Evolutionary conservation across 257 asterid genomes (phyloP), one percentile per base, ranked within the genome.

Genomic region (Solanum pinnatisectum): DNA sequence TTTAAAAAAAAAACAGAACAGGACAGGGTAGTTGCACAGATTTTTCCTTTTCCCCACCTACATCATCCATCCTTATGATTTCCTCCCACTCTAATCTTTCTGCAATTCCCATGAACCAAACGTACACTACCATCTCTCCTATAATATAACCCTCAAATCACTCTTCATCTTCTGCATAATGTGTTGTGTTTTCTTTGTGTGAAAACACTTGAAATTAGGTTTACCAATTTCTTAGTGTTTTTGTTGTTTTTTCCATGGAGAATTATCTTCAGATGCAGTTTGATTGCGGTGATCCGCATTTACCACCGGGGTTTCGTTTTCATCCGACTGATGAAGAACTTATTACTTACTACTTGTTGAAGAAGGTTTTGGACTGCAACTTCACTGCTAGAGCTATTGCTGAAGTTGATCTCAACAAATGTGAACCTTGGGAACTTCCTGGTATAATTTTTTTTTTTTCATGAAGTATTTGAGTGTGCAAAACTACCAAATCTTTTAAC

Each of bases 371-470:
- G 3, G 98, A 96, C 89, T 81, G 89, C 86, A 89, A 81, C 88
- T 96, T 96, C 93, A 22, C 87, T 13, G 92, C 92, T 70, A 82
- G 96, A 71, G 98, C 99, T 56, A 96, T 96, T 30, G 96, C 98
- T 30, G 98, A 95, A 60, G 98, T 95, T 81, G 99, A 96, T 49
- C 98, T 96, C 89, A 95, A 95, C 96, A 96, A 96, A 73, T 94
- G 94, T 84, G 99, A 96, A 91, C 99, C 99, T 0, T 96, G 99
- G 99, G 95, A 96, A 11, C 96, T 96, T 5, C 99, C 99, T 15
- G 98, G 98, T 93, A 88, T 36, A 1, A 0, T 4, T 8, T 2
- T 22, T 23, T 56, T 23, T 23, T 23, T 7, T 46, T 18, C 68
- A 59, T 8, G 4, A 0, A 1, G 5, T 52, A 83, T 12, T 10